Evolutionary conservation across 148 eudicot species (phyloP).

Genomic region (Chenopodium suecicum): DNA sequence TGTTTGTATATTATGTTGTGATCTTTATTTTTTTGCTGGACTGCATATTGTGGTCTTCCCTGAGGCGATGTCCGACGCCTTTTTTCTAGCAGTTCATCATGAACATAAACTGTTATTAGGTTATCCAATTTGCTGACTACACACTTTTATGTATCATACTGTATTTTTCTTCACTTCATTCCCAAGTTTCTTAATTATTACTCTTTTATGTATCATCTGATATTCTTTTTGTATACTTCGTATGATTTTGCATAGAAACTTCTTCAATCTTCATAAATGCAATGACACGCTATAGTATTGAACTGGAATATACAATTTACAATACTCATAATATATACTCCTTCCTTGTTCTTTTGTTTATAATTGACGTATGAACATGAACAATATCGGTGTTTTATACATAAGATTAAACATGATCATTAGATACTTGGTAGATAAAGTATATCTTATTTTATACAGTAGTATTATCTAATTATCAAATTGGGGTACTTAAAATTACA

Average conservation of each 20-base stretch:
- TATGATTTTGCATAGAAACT: too few relatives aligned
- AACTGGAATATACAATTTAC: too few relatives aligned
- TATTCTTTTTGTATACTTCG: not conserved
- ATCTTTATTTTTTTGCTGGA: slow-evolving; percentile 1
- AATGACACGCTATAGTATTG: not conserved
- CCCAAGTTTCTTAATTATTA: not conserved
- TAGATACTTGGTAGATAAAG: too few relatives aligned
- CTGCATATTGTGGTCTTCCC: slow-evolving; percentile 11
- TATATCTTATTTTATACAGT: too few relatives aligned
- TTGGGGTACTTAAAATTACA: too few relatives aligned
- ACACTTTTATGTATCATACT: not conserved
- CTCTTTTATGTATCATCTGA: not conserved
- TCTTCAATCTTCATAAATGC: not conserved
- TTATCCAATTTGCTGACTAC: slow-evolving; percentile 15
- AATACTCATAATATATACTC: too few relatives aligned
- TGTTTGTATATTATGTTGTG: slow-evolving; percentile 17
- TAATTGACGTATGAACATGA: too few relatives aligned
- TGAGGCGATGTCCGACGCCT: not conserved
- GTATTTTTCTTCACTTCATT: too few relatives aligned
- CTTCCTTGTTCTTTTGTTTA: too few relatives aligned
- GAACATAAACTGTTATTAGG: not conserved
- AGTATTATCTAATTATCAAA: too few relatives aligned
- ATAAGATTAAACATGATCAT: too few relatives aligned
- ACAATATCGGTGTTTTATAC: too few relatives aligned
- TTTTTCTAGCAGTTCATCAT: slow-evolving; percentile 7